Percentiles rank a stretch among this genome's conserved stretches.
phyloP scores from a whole-genome alignment of 2,329 filamentous ascomycete genomes.

The Colletotrichum aenigma region DNA sequence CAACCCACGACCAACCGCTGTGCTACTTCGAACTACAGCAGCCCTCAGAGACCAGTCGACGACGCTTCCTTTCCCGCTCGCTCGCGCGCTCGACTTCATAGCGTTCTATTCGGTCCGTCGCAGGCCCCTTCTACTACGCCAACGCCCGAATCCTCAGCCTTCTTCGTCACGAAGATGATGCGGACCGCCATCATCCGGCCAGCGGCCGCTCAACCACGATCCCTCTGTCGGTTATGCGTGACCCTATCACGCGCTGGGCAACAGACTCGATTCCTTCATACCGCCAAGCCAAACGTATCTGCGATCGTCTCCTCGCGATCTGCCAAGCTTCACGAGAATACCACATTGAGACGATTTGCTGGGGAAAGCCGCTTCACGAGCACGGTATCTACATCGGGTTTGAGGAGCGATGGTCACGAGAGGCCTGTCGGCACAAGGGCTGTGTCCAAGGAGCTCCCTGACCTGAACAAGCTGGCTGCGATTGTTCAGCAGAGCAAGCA shows the following conservation, averaged over 20 bases:
- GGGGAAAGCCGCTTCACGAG: conserved; percentile 1
- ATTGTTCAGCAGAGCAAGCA: conserved; percentile 47
- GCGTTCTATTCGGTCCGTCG: background rate
- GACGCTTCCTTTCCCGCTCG: background rate
- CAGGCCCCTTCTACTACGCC: background rate
- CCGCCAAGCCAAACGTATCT: conserved; percentile 20
- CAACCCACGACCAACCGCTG: background rate
- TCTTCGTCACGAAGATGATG: conserved; percentile 33
- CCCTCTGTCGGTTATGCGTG: conserved; percentile 50
- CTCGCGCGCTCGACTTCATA: background rate
- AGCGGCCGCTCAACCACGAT: conserved; percentile 25
- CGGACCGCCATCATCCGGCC: conserved; percentile 34
- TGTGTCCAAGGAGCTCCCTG: conserved; percentile 30
- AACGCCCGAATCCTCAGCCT: background rate
- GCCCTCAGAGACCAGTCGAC: background rate
- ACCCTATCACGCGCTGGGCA: conserved; percentile 29
- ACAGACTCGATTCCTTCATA: conserved; percentile 13
- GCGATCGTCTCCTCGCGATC: conserved; percentile 3
- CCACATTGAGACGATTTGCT: background rate
- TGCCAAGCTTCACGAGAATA: conserved; percentile 10
- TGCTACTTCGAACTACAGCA: conserved; percentile 2
- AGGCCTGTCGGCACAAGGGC: background rate
- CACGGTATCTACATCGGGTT: background rate
- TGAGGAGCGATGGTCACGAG: background rate
- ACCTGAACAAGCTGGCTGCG: conserved; percentile 43